Base-by-base conservation (phyloP, 371 early-diverging fungal genomes). In the Mortierella sp. region DNA sequence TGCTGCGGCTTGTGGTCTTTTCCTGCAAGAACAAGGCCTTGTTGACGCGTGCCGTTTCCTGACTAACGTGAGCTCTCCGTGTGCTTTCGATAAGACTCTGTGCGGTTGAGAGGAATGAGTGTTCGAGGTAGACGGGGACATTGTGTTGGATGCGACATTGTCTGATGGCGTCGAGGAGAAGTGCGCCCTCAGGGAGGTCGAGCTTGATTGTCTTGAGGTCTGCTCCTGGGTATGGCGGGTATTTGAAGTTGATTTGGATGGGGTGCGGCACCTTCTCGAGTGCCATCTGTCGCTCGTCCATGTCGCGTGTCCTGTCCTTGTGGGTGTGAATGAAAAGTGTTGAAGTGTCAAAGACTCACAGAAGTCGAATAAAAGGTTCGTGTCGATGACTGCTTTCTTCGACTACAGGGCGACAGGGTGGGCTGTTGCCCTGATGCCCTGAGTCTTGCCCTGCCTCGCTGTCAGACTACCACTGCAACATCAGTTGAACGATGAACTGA, bases 81-180 rank as follows among this genome's bases (percentile, higher is more conserved):
- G 86, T 78, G 34, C 84, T 68, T 6, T 71, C 67, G 68, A 89
- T 86, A 14, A 85, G 67, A 10, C 72, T 76, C 52, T 86, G 58
- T 5, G 89, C 84, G 11, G 81, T 79, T 13, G 90, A 87, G 66
- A 89, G 79, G 29, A 90, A 66, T 11, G 89, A 87, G 31, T 74
- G 72, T 43, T 87, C 86, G 16, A 88, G 75, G 65, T 90, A 89
- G 58, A 86, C 74, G 40, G 90, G 90, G 10, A 89, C 70, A 68
- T 79, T 70, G 34, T 90, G 74, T 47, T 76, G 73, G n/a, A 80
- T 73, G 64, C 87, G 77, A 16, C 85, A 66, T 64, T 89, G 85
- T 6, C 85, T 68, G 34, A 87, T 81, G 48, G 80, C 79, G 73
- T 90, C 90, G 53, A 86, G 71, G 2, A 90, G 65, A 19, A 89